phyloP scores from a whole-genome alignment of 1,284 basidiomycete genomes.

The Calocybe gambosa region DNA sequence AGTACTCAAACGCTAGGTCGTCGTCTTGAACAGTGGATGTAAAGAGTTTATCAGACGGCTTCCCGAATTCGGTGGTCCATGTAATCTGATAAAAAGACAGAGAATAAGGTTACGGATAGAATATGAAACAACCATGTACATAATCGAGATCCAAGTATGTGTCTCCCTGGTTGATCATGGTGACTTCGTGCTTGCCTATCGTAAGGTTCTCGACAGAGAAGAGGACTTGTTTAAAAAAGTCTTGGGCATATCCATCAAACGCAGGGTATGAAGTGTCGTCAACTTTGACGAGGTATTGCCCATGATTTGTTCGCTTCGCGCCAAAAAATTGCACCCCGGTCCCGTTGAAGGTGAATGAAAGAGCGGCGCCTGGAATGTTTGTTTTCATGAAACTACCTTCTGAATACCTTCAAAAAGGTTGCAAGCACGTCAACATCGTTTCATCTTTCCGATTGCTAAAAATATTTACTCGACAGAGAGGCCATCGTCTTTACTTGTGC shows the following conservation, averaged over 20 bases:
- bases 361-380: conserved; percentile 19
- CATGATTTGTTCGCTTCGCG: conserved; percentile 26
- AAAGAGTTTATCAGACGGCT: conserved; percentile 13
- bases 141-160: conserved; percentile 25
- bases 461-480: conserved; percentile 5
- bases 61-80: conserved; percentile 18
- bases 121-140: conserved; percentile 13
- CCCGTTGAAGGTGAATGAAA: conserved; percentile 28
- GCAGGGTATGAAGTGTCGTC: conserved; percentile 21
- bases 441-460: neutral
- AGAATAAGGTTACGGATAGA: neutral
- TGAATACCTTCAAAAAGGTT: conserved; percentile 19
- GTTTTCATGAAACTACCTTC: conserved; percentile 23
- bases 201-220: conserved; percentile 14
- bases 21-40: conserved; percentile 21
- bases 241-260: conserved; percentile 19
- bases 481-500: conserved; percentile 14
- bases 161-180: conserved; percentile 20
- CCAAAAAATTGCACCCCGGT: conserved; percentile 29
- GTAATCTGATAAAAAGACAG: conserved; percentile 14
- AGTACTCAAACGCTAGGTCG: conserved; percentile 20
- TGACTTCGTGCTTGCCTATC: conserved; percentile 20
- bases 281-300: conserved; percentile 22
- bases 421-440: neutral
- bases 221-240: conserved; percentile 18